Percentiles rank a stretch among this genome's conserved stretches.
Conservation (phyloP, 2,329 filamentous ascomycete species). For the Colletotrichum cuscutae region DNA sequence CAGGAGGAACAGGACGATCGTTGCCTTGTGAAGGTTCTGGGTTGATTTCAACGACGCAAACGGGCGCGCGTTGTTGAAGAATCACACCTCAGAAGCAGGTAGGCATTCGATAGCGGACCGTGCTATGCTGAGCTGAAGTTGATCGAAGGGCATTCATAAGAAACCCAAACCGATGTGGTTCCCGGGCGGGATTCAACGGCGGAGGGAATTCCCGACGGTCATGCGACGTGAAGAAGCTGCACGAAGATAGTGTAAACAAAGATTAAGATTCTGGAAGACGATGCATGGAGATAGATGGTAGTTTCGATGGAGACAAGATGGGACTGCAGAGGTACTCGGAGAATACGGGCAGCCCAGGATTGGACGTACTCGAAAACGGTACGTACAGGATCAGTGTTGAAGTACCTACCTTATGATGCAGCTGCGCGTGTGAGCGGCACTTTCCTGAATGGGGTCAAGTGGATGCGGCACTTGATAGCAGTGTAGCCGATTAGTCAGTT, state of each 20-base stretch:
- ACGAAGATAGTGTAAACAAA: neutral
- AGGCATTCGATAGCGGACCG: neutral
- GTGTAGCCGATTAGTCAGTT: constrained; percentile 29
- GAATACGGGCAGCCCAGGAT: neutral
- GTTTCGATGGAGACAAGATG: neutral
- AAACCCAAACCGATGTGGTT: neutral
- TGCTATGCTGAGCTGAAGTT: neutral
- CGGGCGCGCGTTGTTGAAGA: neutral
- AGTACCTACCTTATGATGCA: neutral
- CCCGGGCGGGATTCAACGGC: neutral
- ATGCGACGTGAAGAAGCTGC: constrained; percentile 6
- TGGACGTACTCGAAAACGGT: neutral
- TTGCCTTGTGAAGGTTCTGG: neutral
- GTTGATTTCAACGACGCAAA: neutral
- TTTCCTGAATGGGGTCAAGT: neutral
- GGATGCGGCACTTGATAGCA: constrained; percentile 24
- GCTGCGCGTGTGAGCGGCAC: neutral
- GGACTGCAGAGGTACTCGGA: neutral
- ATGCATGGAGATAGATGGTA: neutral
- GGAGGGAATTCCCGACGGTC: constrained; percentile 8
- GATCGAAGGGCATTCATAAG: neutral
- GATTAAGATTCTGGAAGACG: neutral
- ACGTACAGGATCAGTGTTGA: neutral
- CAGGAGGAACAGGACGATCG: neutral
- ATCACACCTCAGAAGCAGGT: neutral